Evolutionary conservation across 1,139 yeast species (phyloP).

Genomic region (Saccharomyces uvarum): DNA sequence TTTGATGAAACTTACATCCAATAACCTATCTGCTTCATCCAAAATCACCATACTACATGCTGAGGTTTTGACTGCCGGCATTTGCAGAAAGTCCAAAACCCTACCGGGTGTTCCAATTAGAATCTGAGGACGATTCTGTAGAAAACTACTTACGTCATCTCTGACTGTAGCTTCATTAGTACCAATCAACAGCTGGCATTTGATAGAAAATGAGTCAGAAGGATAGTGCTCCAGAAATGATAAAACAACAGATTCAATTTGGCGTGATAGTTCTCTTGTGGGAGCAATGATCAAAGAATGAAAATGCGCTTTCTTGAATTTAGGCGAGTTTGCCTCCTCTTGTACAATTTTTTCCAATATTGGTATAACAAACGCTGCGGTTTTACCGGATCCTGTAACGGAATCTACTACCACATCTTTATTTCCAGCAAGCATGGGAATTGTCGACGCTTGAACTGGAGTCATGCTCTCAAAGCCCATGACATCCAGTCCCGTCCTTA

Average conservation of each 20-base stretch:
- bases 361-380: slow-evolving; percentile 80
- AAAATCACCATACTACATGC: slow-evolving; percentile 68
- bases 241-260: slow-evolving; percentile 62
- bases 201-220: slow-evolving; percentile 38
- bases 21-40: slow-evolving; percentile 88
- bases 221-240: slow-evolving; percentile 56
- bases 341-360: slow-evolving; percentile 55
- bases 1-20: slow-evolving; percentile 69
- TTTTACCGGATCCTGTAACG: slow-evolving; percentile 95
- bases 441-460: slow-evolving; percentile 94
- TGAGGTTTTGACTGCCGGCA: slow-evolving; percentile 43
- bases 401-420: slow-evolving; percentile 96
- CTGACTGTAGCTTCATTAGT: slow-evolving; percentile 53
- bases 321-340: slow-evolving; percentile 26
- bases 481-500: slow-evolving; percentile 52
- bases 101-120: slow-evolving; percentile 94
- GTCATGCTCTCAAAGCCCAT: slow-evolving; percentile 82
- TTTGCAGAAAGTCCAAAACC: slow-evolving; percentile 57
- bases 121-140: slow-evolving; percentile 54
- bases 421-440: slow-evolving; percentile 78
- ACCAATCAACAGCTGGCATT: slow-evolving; percentile 73
- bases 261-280: slow-evolving; percentile 85
- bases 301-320: slow-evolving; percentile 53
- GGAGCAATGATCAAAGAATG: slow-evolving; percentile 75
- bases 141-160: slow-evolving; percentile 61